phyloP scores from a whole-genome alignment of 2,329 filamentous ascomycete genomes.

The Rhynchosporium agropyri region DNA sequence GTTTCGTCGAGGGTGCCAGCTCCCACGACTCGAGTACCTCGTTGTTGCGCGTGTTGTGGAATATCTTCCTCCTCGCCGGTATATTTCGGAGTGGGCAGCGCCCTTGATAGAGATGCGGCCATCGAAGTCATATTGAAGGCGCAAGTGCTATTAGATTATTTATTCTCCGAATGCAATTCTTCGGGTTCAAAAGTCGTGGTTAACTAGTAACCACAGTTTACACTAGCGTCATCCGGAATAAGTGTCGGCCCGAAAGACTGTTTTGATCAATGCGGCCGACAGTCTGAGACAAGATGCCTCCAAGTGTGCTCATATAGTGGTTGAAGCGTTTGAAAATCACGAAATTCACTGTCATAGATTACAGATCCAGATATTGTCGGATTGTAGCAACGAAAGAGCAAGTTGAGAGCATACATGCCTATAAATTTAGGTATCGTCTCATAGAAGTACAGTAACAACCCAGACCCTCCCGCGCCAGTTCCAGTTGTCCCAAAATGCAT shows the following conservation, averaged over 20 bases:
- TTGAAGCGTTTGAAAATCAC: too few relatives aligned
- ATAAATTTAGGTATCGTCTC: not conserved
- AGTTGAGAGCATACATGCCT: not conserved
- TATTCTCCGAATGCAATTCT: slow-evolving; percentile 21
- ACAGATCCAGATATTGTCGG: not conserved
- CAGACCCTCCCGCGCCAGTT: slow-evolving; percentile 15
- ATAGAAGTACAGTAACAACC: slow-evolving; percentile 16
- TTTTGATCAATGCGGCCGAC: too few relatives aligned
- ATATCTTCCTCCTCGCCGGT: slow-evolving; percentile 86
- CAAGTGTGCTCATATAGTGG: too few relatives aligned
- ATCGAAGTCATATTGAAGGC: slow-evolving; percentile 62
- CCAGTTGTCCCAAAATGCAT: slow-evolving; percentile 16
- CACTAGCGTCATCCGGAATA: too few relatives aligned
- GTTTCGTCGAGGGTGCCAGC: slow-evolving; percentile 80
- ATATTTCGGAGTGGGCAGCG: slow-evolving; percentile 88
- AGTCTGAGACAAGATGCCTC: too few relatives aligned
- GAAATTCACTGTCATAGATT: not conserved
- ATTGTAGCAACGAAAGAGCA: not conserved
- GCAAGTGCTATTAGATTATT: slow-evolving; percentile 17
- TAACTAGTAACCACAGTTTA: not conserved
- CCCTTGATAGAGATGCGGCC: slow-evolving; percentile 72
- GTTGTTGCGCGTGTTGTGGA: slow-evolving; percentile 69
- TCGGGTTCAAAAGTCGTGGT: slow-evolving; percentile 29
- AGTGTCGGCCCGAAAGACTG: too few relatives aligned
- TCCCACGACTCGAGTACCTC: slow-evolving; percentile 80